Conservation (phyloP, 2,329 filamentous ascomycete genomes). For the Scopulariopsis brevicaulis region DNA sequence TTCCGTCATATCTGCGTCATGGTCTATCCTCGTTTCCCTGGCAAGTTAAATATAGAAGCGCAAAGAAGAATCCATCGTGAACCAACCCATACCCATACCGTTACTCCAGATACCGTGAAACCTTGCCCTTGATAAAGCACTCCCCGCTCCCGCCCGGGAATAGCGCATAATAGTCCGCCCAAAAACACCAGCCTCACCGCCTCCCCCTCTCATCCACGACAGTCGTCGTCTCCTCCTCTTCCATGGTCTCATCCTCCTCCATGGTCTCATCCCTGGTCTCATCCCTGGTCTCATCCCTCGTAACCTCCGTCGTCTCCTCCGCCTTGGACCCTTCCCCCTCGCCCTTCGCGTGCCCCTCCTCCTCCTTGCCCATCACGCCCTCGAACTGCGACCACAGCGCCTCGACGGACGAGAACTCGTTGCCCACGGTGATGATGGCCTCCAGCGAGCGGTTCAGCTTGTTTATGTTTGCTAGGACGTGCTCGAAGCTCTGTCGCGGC, state of each 20-base stretch:
- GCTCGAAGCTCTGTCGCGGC: constrained; percentile 57
- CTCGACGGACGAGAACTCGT: constrained; percentile 95
- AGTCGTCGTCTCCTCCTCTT: constrained; percentile 7
- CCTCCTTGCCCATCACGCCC: constrained; percentile 76
- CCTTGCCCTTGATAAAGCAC: background rate
- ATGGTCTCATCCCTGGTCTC: background rate
- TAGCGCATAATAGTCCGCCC: background rate
- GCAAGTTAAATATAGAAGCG: background rate
- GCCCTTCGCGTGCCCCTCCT: constrained; percentile 11
- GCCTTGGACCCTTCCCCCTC: constrained; percentile 9
- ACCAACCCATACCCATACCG: background rate
- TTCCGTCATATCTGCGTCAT: background rate
- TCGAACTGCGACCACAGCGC: constrained; percentile 97
- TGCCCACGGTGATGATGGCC: constrained; percentile 84
- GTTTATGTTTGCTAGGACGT: constrained; percentile 92
- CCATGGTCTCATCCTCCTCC: constrained; percentile 8
- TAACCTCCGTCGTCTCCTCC: constrained; percentile 4
- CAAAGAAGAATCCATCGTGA: background rate
- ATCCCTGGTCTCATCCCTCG: background rate
- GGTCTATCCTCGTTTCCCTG: background rate
- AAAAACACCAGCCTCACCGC: constrained; percentile 3
- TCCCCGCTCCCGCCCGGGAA: background rate
- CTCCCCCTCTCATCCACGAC: background rate
- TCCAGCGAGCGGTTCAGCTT: constrained; percentile 87
- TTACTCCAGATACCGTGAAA: background rate